Conservation (phyloP, 2,329 filamentous ascomycete genomes). For the Aspergillus carbonarius region DNA sequence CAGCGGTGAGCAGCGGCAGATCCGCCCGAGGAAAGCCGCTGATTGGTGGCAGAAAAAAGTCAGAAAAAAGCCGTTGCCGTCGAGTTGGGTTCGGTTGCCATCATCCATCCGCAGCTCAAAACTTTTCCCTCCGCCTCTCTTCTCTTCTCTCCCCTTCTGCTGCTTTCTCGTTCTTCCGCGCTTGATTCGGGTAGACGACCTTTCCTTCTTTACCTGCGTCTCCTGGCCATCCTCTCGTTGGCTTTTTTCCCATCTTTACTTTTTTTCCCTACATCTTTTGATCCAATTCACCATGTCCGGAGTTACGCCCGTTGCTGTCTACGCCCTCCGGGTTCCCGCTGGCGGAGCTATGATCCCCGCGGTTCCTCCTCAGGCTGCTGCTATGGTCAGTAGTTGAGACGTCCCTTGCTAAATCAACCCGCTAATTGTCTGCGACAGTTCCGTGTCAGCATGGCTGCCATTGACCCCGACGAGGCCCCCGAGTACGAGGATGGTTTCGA, state of each 20-base stretch:
- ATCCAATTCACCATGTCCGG: conserved; percentile 42
- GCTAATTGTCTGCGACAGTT: conserved; percentile 59
- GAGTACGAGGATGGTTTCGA: conserved; percentile 65
- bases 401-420: neutral
- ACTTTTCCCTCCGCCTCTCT: conserved; percentile 13
- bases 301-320: conserved; percentile 71
- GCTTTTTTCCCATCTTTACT: conserved; percentile 12
- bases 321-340: conserved; percentile 85
- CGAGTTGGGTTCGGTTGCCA: neutral
- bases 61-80: conserved; percentile 15
- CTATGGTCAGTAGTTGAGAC: conserved; percentile 64
- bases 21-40: neutral
- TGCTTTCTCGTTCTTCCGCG: conserved; percentile 18
- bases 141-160: conserved; percentile 25
- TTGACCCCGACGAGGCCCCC: conserved; percentile 80
- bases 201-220: conserved; percentile 17
- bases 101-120: conserved; percentile 6
- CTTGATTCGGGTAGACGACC: conserved; percentile 19
- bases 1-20: conserved; percentile 7
- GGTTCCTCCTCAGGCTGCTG: conserved; percentile 72
- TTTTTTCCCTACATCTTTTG: neutral
- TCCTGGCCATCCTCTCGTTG: conserved; percentile 11
- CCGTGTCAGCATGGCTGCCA: conserved; percentile 96
- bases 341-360: conserved; percentile 81
- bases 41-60: conserved; percentile 10